Evolutionary conservation across 2,329 filamentous ascomycete genomes (phyloP).

Genomic region (Grosmannia huntii): DNA sequence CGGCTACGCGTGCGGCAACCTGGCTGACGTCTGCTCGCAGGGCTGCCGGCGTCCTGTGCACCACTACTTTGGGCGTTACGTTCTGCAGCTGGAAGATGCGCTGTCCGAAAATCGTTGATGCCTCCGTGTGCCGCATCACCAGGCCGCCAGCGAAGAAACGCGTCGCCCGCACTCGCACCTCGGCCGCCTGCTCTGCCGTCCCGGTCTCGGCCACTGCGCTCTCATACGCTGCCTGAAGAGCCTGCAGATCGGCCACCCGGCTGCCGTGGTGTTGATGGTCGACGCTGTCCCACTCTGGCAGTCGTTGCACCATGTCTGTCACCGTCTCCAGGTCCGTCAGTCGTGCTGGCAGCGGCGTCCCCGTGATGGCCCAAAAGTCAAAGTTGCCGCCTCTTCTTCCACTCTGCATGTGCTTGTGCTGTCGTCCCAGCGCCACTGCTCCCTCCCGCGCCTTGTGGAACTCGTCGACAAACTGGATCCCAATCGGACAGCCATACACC

Average conservation of each 20-base stretch:
- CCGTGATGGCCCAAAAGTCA: slow-evolving; percentile 15
- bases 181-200: slow-evolving; percentile 8
- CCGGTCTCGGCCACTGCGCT: slow-evolving; percentile 10
- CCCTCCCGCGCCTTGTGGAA: slow-evolving; percentile 12
- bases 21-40: slow-evolving; percentile 21
- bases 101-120: slow-evolving; percentile 10
- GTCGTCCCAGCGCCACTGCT: slow-evolving; percentile 6
- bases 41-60: slow-evolving; percentile 13
- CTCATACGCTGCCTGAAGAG: slow-evolving; percentile 11
- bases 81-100: slow-evolving; percentile 12
- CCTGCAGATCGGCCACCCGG: slow-evolving; percentile 6
- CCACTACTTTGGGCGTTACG: slow-evolving; percentile 7
- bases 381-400: slow-evolving; percentile 2
- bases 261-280: slow-evolving; percentile 7
- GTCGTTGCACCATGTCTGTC: slow-evolving; percentile 9
- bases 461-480: slow-evolving; percentile 15
- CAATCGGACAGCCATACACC: slow-evolving; percentile 13
- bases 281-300: slow-evolving; percentile 8
- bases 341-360: slow-evolving; percentile 12
- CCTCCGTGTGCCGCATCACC: slow-evolving; percentile 13
- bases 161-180: slow-evolving; percentile 6
- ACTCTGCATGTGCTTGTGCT: slow-evolving; percentile 10
- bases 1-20: slow-evolving; percentile 18
- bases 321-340: slow-evolving; percentile 12
- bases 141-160: slow-evolving; percentile 12